phyloP scores from a whole-genome alignment of 306 rosid genomes.

The Purshia tridentata region DNA sequence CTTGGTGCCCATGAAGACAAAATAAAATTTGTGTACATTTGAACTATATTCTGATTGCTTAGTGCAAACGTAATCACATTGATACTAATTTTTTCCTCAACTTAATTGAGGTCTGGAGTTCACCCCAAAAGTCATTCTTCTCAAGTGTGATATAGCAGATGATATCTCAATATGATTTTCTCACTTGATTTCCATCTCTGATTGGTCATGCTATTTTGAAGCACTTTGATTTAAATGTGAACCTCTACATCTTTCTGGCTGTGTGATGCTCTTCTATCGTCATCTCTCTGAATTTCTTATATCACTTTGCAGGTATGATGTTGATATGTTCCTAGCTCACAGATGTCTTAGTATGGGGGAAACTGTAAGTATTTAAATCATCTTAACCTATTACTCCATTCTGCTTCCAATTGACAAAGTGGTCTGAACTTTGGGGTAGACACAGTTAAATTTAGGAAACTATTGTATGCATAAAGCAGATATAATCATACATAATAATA shows the following conservation, averaged over 20 bases:
- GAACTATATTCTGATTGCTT: not conserved
- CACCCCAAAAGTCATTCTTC: not conserved
- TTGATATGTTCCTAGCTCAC: constrained; percentile 68
- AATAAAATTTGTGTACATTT: not conserved
- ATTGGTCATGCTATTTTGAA: not conserved
- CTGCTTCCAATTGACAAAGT: not conserved
- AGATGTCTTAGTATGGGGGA: constrained; percentile 67
- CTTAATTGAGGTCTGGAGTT: not conserved
- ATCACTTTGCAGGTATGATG: constrained; percentile 80
- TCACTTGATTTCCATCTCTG: not conserved
- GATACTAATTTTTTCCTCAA: not conserved
- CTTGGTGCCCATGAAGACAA: not conserved
- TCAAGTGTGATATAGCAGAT: not conserved
- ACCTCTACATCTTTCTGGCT: not conserved
- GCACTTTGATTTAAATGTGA: not conserved
- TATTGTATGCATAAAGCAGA: not conserved
- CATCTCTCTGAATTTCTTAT: constrained; percentile 2
- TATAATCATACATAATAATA: not conserved
- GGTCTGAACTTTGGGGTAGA: not conserved
- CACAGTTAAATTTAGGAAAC: not conserved
- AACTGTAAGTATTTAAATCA: constrained; percentile 62
- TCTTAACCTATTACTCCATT: not conserved
- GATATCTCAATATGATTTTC: not conserved
- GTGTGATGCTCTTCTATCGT: not conserved
- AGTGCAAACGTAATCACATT: not conserved